These are phyloP conservation scores for Solanum etuberosum DNA, from an alignment of 257 asterid species.

Conservation along the genomic window DNA sequence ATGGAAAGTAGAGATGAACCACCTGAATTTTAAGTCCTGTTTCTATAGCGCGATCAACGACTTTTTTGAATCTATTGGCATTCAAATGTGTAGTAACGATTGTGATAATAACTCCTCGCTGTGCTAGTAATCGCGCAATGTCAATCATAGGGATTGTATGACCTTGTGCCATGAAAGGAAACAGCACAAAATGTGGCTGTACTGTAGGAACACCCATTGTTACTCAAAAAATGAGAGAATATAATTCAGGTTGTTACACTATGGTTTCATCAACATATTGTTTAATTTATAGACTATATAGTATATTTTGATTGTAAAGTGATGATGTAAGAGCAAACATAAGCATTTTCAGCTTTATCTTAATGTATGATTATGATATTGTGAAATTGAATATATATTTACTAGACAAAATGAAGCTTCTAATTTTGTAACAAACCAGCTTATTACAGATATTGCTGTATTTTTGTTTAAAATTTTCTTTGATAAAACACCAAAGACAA, in stretches of 20 bases:
- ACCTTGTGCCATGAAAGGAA: slow-evolving; percentile 23
- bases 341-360: background rate
- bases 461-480: background rate
- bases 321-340: slow-evolving; percentile 4
- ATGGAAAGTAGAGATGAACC: slow-evolving; percentile 7
- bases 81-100: slow-evolving; percentile 11
- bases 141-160: slow-evolving; percentile 18
- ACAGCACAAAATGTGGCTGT: slow-evolving; percentile 11
- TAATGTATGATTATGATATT: background rate
- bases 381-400: background rate
- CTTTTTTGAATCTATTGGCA: slow-evolving; percentile 1
- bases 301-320: background rate
- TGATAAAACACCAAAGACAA: background rate
- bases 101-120: background rate
- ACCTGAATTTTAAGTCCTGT: slow-evolving; percentile 5
- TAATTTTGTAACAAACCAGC: background rate
- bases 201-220: background rate
- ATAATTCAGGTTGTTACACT: background rate
- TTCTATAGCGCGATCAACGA: background rate
- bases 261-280: background rate
- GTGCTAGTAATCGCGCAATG: slow-evolving; percentile 4
- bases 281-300: background rate
- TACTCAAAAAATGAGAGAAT: background rate
- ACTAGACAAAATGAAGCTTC: background rate
- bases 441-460: background rate